Evolutionary conservation across 2,329 filamentous ascomycete species (phyloP), one percentile per base, ranked within the genome.

Genomic region (Scedosporium aurantiacum): DNA sequence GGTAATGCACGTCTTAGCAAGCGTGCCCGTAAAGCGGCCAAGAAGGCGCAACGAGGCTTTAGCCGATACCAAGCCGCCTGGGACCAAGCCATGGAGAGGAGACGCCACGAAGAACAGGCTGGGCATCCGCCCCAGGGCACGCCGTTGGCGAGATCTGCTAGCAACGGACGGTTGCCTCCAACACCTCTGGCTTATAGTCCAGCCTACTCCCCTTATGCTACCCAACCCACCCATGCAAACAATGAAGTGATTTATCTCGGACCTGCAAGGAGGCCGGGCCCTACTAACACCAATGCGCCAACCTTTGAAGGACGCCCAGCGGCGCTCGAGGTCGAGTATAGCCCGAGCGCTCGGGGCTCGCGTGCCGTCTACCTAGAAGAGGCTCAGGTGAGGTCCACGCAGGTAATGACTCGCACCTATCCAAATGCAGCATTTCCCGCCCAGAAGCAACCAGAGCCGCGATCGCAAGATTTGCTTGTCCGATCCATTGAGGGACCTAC

Each of bases 51-150:
- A 8, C 55, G 56, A 5, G 60, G 60, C 12, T 62, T 62, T 45
- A 23, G 27, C 6, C 55, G 60, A 45, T 62, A 62, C 43, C 60
- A 62, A 54, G 60, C 60, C 10, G 60, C 60, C 27, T 62, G 60
- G 60, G 60, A 62, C 7, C 41, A 62, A 21, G 60, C 60, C 45
- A 56, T 62, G 55, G 52, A 58, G 23, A 18, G 60, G 16, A 58
- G 28, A 16, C 60, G 60, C 32, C 60, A 61, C n/a, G 60, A 37
- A 18, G 27, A 61, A 10, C 10, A 21, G 10, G n/a, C 16, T 3
- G 57, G 25, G 52, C 60, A 28, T 6, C 60, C 21, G 10, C 6
- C 32, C 28, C 28, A 21, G 16, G 52, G 23, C 32, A 18, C 47
- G 4, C 21, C 60, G 40, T 27, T 43, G 60, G 28, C 32, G 8